Base-by-base conservation (phyloP, 2,329 filamentous ascomycete genomes). In the Pestalotiopsis fici region DNA sequence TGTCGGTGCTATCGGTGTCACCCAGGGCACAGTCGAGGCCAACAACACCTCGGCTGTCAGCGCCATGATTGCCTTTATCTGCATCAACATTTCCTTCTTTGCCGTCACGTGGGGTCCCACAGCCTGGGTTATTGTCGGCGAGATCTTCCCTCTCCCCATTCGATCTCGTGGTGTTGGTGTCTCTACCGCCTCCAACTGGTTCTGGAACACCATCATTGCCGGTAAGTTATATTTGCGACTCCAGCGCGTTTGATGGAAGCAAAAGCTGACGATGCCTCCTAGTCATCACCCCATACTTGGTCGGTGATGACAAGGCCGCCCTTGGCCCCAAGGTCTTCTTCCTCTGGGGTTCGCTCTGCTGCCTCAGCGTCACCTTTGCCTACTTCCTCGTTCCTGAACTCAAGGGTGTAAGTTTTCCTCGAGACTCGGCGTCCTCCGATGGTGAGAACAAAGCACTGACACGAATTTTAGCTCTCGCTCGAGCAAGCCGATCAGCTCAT, bases 1-100 rank as follows among this genome's bases (percentile, higher is more conserved):
- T 77, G 92, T 96, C 67, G 94, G 89, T 75, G 94, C 96, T 74
- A 79, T 93, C 54, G 91, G 91, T 75, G 71, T 77, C 1, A 76
- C 85, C 60, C 74, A 81, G 0, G 71, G 71, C 35, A 73, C 72
- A 23, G 77, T 75, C 23, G 79, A 83, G 7, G 83, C 84, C 74
- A 64, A 86, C 81, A 88, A 90, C 78, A 81, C 85, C 69, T 71
- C 82, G 2, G 90, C 89, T 39, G 86, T 87, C 74, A 85, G 87
- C 73, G 88, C 91, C 62, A 90, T 95, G 86, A 94, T 97, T 71
- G 89, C 93, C 69, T 96, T 97, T 83, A 96, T 96, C 77, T 92
- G 90, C 83, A 90, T 97, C 84, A 96, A 94, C 87, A 95, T 97
- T 85, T 94, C 93, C 87, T 95, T 91, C 87, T 97, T 97, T 79